Percentiles rank a stretch among this genome's conserved stretches.
phyloP scores from a whole-genome alignment of 2,329 filamentous ascomycete genomes.

The Diplodia seriata region DNA sequence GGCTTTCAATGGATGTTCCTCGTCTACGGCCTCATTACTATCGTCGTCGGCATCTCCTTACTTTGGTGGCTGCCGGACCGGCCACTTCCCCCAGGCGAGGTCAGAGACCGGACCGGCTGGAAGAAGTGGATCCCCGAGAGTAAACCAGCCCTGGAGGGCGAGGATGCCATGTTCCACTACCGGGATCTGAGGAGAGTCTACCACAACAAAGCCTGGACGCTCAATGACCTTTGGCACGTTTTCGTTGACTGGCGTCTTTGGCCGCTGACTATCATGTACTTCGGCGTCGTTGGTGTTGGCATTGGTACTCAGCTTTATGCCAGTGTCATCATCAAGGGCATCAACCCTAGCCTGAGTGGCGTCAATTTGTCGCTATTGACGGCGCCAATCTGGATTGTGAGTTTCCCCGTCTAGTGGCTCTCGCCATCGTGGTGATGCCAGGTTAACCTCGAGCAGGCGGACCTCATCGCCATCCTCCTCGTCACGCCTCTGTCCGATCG shows the following conservation, averaged over 20 bases:
- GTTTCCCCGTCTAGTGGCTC: conserved; percentile 43
- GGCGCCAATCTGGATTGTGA: conserved; percentile 89
- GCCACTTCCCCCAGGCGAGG: conserved; percentile 74
- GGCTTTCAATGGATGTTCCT: conserved; percentile 95
- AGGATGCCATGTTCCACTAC: conserved; percentile 83
- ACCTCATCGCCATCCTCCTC: conserved; percentile 84
- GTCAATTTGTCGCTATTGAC: conserved; percentile 82
- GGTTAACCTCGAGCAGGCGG: conserved; percentile 64
- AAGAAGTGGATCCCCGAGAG: conserved; percentile 71
- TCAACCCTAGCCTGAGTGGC: conserved; percentile 74
- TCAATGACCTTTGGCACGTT: conserved; percentile 73
- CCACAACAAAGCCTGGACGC: conserved; percentile 73
- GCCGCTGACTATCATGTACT: conserved; percentile 90
- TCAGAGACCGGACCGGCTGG: conserved; percentile 54
- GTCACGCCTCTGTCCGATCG: conserved; percentile 86
- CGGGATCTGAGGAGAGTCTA: conserved; percentile 82
- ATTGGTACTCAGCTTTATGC: conserved; percentile 90
- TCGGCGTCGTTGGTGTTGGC: conserved; percentile 90
- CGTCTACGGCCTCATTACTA: conserved; percentile 77
- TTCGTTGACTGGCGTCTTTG: conserved; percentile 87
- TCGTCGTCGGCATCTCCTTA: conserved; percentile 73
- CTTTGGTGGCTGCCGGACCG: conserved; percentile 93
- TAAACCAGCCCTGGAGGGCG: conserved; percentile 74
- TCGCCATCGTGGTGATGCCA: too few relatives aligned
- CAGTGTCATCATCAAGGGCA: conserved; percentile 82